Evolutionary conservation across 106 monocot species (phyloP).

Genomic region (Allium fistulosum): DNA sequence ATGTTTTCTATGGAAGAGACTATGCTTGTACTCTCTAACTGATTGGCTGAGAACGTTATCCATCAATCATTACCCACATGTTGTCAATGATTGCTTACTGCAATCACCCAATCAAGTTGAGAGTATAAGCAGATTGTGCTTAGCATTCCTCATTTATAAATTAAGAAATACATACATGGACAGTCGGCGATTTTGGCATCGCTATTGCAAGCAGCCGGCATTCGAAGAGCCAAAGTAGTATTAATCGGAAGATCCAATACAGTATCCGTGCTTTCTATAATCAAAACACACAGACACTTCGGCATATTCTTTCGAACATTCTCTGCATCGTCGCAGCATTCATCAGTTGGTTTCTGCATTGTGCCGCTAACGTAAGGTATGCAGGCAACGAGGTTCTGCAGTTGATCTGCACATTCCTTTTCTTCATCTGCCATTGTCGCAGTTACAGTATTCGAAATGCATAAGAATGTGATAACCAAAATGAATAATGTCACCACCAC

Average conservation of each 20-base stretch:
- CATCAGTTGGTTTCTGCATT: slow-evolving; percentile 21
- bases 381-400: slow-evolving; percentile 36
- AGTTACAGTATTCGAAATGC: not conserved
- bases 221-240: slow-evolving; percentile 33
- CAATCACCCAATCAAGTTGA: too few relatives aligned
- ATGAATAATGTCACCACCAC: not conserved
- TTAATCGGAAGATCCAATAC: slow-evolving; percentile 28
- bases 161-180: slow-evolving; percentile 9
- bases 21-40: too few relatives aligned
- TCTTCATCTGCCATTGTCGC: slow-evolving; percentile 17
- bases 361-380: slow-evolving; percentile 34
- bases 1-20: too few relatives aligned
- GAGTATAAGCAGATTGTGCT: too few relatives aligned
- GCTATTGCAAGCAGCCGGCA: slow-evolving; percentile 41
- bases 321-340: slow-evolving; percentile 35
- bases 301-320: slow-evolving; percentile 21
- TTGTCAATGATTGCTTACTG: too few relatives aligned
- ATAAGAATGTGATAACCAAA: not conserved
- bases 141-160: too few relatives aligned
- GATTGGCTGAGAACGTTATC: too few relatives aligned
- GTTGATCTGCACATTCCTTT: slow-evolving; percentile 30
- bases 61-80: too few relatives aligned
- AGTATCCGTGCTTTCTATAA: slow-evolving; percentile 29
- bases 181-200: slow-evolving; percentile 37
- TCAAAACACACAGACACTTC: slow-evolving; percentile 38